Evolutionary conservation across 1,139 yeast species (phyloP), one percentile per base, ranked within the genome.

Genomic region (Pneumocystis carinii): DNA sequence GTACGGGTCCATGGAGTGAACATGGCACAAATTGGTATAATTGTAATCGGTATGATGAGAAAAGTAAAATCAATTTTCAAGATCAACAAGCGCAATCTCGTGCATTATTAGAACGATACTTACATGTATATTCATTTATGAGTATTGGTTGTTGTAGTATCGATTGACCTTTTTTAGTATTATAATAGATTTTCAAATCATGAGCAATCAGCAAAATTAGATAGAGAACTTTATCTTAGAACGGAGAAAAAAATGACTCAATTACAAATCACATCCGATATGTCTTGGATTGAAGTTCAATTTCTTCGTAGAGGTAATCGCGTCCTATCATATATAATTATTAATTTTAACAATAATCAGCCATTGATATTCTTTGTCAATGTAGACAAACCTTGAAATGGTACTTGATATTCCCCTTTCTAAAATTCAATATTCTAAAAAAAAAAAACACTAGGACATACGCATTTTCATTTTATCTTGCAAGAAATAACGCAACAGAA

Each of bases 201-300:
- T 72, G 87, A 87, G 71, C 81, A 81, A 29, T 88, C 96, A 1
- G 83, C 88, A 74, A 81, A 81, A 65, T 83, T 87, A 61, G 97
- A 90, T 72, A 76, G 80, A 67, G 80, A 78, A 65, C 79, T 90
- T 14, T 82, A 87, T 65, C 76, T 77, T 35, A 78, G 79, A 59
- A 84, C 90, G 64, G 87, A 87, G 67, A 75, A 76, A 53, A 81
- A 82, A 68, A 87, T 90, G 72, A 81, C 81, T 65, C 76, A 78
- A 57, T 77, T 90, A 74, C 90, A 86, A 69, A 83, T 83, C 65
- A 79, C 78, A 2, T 75, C 78, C 5, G 83, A 83, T 3, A 79
- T 88, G 65, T 85, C 95, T 1, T 90, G 96, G 96, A 87, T 87
- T 64, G 97, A 90, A 70, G 86, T 90, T 1, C 95, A 88, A 70